These are phyloP conservation scores for Vitis cinerea DNA, from an alignment of 164 flowering plant genomes.

Conservation along the genomic window DNA sequence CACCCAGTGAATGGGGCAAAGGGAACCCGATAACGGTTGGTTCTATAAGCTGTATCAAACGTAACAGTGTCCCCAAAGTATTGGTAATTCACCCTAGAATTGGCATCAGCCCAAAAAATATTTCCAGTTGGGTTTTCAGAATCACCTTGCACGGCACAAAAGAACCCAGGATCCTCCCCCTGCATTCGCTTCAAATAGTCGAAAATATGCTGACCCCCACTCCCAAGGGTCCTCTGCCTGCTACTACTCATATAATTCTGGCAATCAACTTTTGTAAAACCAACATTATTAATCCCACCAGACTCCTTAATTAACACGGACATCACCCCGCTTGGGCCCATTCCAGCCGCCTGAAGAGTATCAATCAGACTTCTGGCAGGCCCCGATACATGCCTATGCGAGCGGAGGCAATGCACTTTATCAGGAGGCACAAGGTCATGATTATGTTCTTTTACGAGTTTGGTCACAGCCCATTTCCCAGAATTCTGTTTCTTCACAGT, in stretches of 20 bases:
- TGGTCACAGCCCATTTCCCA: constrained; percentile 42
- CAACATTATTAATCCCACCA: constrained; percentile 40
- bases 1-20: constrained; percentile 51
- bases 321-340: constrained; percentile 48
- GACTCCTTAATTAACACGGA: constrained; percentile 36
- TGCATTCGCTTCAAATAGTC: constrained; percentile 47
- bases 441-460: constrained; percentile 36
- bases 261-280: constrained; percentile 40
- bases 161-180: constrained; percentile 36
- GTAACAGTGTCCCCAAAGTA: constrained; percentile 48
- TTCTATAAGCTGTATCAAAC: constrained; percentile 45
- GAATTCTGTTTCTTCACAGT: constrained; percentile 36
- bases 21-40: constrained; percentile 39
- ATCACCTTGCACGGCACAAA: constrained; percentile 40
- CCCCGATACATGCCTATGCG: constrained; percentile 41
- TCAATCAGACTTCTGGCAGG: constrained; percentile 39
- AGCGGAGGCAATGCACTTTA: constrained; percentile 46
- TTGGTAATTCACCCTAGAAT: constrained; percentile 31
- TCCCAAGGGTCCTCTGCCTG: constrained; percentile 40
- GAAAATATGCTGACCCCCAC: constrained; percentile 35
- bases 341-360: constrained; percentile 43
- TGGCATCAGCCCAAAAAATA: constrained; percentile 47
- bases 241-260: constrained; percentile 42
- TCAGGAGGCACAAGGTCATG: constrained; percentile 43
- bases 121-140: constrained; percentile 24